Conservation (phyloP, 495 filamentous ascomycete genomes). For the Penicillium crystallinum region DNA sequence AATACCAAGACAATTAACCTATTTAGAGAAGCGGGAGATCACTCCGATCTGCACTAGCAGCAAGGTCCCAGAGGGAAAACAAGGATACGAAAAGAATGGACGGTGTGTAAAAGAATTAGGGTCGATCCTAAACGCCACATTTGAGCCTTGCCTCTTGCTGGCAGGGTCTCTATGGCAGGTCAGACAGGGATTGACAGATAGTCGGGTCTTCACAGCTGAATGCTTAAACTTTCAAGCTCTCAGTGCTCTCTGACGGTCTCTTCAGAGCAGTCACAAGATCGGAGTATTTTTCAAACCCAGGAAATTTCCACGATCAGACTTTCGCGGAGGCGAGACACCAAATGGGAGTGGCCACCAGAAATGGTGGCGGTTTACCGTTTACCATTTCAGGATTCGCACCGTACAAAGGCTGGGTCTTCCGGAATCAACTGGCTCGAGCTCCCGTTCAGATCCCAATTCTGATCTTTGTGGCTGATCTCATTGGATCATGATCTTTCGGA, state of each 20-base stretch:
- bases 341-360: no score
- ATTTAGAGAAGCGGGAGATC: conserved; percentile 3
- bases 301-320: background rate
- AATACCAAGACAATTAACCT: background rate
- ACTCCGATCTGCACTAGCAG: conserved; percentile 2
- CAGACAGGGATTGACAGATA: background rate
- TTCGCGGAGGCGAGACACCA: background rate
- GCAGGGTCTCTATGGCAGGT: background rate
- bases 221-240: background rate
- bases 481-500: conserved; percentile 17
- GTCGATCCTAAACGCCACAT: background rate
- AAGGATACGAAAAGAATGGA: background rate
- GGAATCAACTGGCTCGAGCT: conserved; percentile 2
- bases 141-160: background rate
- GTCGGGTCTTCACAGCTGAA: background rate
- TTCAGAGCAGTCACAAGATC: background rate
- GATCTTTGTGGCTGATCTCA: conserved; percentile 9
- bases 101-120: background rate
- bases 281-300: background rate
- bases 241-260: background rate
- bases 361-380: background rate
- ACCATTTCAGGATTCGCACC: background rate
- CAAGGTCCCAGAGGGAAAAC: background rate
- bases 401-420: background rate
- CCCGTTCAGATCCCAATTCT: conserved; percentile 6